Conservation (phyloP, 495 filamentous ascomycete species). For the Podospora bellae-mahoneyi region DNA sequence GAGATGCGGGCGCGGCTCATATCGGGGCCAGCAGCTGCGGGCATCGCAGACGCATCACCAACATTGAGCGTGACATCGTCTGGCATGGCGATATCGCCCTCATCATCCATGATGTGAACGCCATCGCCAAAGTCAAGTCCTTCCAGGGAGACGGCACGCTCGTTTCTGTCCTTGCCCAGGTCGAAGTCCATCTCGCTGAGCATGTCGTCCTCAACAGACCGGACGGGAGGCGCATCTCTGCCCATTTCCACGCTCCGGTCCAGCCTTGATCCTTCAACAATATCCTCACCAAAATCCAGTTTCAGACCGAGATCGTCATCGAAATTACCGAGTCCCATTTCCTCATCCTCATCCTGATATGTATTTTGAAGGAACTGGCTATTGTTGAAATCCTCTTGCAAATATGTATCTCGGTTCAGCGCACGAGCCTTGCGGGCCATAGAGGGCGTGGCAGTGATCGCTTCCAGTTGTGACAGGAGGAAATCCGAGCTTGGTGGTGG, state of each 20-base stretch:
- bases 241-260: conserved; percentile 78
- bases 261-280: conserved; percentile 46
- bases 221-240: conserved; percentile 68
- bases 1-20: conserved; percentile 57
- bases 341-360: conserved; percentile 53
- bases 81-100: conserved; percentile 59
- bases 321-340: conserved; percentile 45
- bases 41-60: conserved; percentile 48
- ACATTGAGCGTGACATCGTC: conserved; percentile 55
- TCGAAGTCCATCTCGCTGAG: conserved; percentile 61
- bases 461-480: conserved; percentile 63
- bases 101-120: conserved; percentile 54
- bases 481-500: conserved; percentile 70
- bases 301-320: conserved; percentile 56
- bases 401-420: conserved; percentile 62
- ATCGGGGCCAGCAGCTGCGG: conserved; percentile 38
- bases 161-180: conserved; percentile 44
- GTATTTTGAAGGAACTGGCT: conserved; percentile 68
- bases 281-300: conserved; percentile 57
- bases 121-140: conserved; percentile 50
- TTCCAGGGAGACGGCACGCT: conserved; percentile 42
- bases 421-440: conserved; percentile 49
- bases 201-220: conserved; percentile 66
- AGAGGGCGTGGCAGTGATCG: conserved; percentile 47
- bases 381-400: conserved; percentile 56